phyloP scores from a whole-genome alignment of 1,139 yeast species.

The Scheffersomyces quercinus region DNA sequence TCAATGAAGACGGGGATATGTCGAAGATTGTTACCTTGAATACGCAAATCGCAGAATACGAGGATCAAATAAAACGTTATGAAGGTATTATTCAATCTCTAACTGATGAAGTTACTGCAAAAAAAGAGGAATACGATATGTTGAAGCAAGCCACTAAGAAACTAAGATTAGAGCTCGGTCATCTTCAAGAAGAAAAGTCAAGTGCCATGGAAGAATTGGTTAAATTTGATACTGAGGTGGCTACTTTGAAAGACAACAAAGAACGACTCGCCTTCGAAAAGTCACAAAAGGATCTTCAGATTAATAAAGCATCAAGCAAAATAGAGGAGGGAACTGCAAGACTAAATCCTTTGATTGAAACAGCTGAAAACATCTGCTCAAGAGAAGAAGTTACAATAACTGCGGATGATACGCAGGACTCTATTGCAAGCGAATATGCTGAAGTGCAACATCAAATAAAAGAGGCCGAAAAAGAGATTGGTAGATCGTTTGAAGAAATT shows the following conservation, averaged over 20 bases:
- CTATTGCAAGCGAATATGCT: constrained; percentile 37
- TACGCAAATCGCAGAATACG: constrained; percentile 30
- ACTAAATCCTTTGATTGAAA: constrained; percentile 19
- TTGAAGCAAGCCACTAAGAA: background rate
- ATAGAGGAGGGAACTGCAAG: constrained; percentile 18
- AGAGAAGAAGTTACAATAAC: constrained; percentile 29
- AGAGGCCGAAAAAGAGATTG: constrained; percentile 38
- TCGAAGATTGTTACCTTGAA: constrained; percentile 32
- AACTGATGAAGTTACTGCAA: constrained; percentile 13
- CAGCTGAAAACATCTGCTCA: constrained; percentile 34
- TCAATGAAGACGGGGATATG: constrained; percentile 37
- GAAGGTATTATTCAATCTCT: constrained; percentile 31
- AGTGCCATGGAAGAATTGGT: constrained; percentile 3
- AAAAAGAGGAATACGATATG: constrained; percentile 5
- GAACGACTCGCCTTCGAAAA: constrained; percentile 14
- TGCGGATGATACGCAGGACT: constrained; percentile 35
- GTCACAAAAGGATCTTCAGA: constrained; percentile 10
- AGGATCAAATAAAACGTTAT: constrained; percentile 25
- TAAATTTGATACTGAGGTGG: constrained; percentile 14
- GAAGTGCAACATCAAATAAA: constrained; percentile 33
- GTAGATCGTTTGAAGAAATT: constrained; percentile 39
- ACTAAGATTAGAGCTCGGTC: background rate
- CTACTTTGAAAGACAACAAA: constrained; percentile 9
- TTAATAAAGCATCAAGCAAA: constrained; percentile 14
- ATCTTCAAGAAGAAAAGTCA: background rate